Conservation (phyloP, 2,329 filamentous ascomycete species). For the Phyllosticta citrichinensis region DNA sequence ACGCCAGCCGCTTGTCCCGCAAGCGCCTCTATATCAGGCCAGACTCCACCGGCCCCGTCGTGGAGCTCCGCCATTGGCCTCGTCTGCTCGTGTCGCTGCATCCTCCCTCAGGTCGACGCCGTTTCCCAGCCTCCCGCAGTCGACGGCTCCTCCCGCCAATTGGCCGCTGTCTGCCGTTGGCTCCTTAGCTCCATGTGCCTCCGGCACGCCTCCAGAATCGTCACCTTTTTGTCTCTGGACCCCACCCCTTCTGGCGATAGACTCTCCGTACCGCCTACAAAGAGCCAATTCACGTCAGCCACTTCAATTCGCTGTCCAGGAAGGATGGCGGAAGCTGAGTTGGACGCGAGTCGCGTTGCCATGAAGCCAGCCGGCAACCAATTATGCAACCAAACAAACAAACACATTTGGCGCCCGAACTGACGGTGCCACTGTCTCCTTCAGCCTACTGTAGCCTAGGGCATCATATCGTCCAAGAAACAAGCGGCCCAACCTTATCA, state of each 20-base stretch:
- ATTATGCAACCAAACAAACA: background rate
- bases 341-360: background rate
- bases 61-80: background rate
- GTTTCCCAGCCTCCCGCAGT: background rate
- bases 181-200: background rate
- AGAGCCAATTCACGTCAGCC: background rate
- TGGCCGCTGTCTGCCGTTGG: background rate
- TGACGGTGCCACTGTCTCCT: background rate
- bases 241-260: background rate
- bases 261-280: background rate
- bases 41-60: background rate
- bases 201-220: conserved; percentile 3
- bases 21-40: background rate
- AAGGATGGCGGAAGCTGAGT: background rate
- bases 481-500: background rate
- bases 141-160: background rate
- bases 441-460: background rate
- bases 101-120: conserved; percentile 42
- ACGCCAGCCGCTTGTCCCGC: background rate
- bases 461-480: background rate
- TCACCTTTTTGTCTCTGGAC: background rate
- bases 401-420: background rate
- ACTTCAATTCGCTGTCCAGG: background rate
- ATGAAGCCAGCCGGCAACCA: background rate
- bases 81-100: conserved; percentile 49